Evolutionary conservation across 2,329 filamentous ascomycete genomes (phyloP).

Genomic region (Microdochium trichocladiopsis): DNA sequence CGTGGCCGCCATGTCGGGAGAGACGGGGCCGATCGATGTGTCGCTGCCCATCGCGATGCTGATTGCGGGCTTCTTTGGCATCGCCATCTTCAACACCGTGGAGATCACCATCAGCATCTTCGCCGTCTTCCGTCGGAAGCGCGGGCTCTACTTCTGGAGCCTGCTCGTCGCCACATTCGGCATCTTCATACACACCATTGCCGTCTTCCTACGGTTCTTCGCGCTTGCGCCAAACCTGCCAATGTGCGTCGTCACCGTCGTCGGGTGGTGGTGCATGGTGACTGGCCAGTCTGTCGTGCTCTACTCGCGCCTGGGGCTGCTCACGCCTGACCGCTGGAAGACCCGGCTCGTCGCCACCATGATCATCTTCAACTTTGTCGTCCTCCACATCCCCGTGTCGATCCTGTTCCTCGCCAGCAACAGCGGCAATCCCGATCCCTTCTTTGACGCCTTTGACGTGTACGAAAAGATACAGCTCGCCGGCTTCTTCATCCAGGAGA

Average conservation of each 20-base stretch:
- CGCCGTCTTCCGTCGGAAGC: constrained; percentile 26
- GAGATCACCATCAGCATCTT: constrained; percentile 27
- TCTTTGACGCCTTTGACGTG: constrained; percentile 6
- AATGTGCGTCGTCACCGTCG: too few species aligned
- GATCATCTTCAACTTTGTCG: constrained; percentile 45
- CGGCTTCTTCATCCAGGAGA: constrained; percentile 36
- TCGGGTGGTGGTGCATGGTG: too few species aligned
- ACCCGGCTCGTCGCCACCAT: constrained; percentile 44
- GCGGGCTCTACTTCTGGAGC: constrained; percentile 33
- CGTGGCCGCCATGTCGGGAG: background rate
- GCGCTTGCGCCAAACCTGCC: too few species aligned
- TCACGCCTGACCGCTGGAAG: constrained; percentile 40
- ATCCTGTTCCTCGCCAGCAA: constrained; percentile 31
- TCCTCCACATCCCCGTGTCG: constrained; percentile 42
- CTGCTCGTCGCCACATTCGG: too few species aligned
- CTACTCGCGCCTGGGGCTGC: constrained; percentile 53
- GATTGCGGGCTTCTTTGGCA: background rate
- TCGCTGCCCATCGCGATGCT: background rate
- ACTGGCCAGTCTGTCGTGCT: too few species aligned
- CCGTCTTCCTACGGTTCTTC: too few species aligned
- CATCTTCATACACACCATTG: too few species aligned
- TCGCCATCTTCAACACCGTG: too few species aligned
- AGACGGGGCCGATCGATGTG: background rate
- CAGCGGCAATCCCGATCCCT: too few species aligned
- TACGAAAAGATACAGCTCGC: constrained; percentile 30